phyloP scores from a whole-genome alignment of 2,329 filamentous ascomycete species.

The Verticillium longisporum region DNA sequence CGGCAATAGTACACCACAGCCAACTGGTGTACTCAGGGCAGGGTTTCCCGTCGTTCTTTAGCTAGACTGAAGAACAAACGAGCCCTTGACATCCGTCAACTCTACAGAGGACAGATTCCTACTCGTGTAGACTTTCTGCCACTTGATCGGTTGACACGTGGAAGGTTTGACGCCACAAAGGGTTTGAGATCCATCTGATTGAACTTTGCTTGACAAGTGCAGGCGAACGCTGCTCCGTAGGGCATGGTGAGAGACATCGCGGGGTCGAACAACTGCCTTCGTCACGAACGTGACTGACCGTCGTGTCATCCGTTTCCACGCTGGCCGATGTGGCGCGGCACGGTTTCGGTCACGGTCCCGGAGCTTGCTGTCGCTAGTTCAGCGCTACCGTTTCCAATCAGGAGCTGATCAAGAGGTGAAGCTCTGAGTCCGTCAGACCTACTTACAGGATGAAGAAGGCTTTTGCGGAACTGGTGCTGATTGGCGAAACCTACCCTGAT shows the following conservation, averaged over 20 bases:
- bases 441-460: not conserved
- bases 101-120: not conserved
- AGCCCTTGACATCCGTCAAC: not conserved
- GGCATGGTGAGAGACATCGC: not conserved
- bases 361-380: not conserved
- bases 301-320: not conserved
- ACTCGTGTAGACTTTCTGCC: not conserved
- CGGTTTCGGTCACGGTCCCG: not conserved
- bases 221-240: not conserved
- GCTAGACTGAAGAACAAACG: not conserved
- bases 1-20: not conserved
- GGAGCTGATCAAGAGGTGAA: not conserved
- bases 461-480: not conserved
- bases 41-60: no score
- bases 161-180: not conserved
- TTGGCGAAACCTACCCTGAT: not conserved
- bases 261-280: not conserved
- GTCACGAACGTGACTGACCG: not conserved
- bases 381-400: not conserved
- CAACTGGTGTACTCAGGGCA: no score
- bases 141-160: not conserved
- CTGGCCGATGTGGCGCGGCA: not conserved
- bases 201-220: not conserved
- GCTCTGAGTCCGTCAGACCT: not conserved
- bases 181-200: not conserved